phyloP scores from a whole-genome alignment of 2,329 filamentous ascomycete genomes.

The Geoglossum cookeanum region DNA sequence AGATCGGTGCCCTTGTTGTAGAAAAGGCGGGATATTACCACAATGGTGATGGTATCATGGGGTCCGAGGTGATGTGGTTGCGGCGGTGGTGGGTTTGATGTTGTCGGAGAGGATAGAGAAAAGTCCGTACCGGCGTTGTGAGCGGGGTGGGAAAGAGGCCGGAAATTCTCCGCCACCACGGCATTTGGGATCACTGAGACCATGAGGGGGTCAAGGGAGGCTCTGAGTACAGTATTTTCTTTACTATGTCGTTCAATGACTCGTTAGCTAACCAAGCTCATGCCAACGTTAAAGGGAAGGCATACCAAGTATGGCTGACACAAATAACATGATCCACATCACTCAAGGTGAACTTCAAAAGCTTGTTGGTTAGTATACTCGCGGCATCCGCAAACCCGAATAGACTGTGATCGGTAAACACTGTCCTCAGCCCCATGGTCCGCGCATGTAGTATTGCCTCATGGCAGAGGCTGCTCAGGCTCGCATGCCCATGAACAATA shows the following conservation, averaged over 20 bases:
- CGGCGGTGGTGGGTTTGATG: conserved; percentile 19
- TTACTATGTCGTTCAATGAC: conserved; percentile 39
- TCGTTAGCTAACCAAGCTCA: background rate
- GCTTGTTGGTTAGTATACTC: conserved; percentile 91
- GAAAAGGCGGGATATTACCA: conserved; percentile 91
- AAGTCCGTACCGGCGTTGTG: conserved; percentile 13
- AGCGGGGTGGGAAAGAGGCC: conserved; percentile 33
- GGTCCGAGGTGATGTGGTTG: conserved; percentile 52
- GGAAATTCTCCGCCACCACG: conserved; percentile 90
- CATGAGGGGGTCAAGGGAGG: conserved; percentile 87
- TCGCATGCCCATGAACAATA: conserved; percentile 95
- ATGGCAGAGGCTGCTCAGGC: conserved; percentile 79
- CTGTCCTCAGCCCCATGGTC: conserved; percentile 89
- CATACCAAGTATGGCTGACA: conserved; percentile 89
- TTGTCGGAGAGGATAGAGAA: conserved; percentile 18
- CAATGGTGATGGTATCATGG: conserved; percentile 79
- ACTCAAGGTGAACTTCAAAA: conserved; percentile 87
- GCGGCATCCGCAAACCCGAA: conserved; percentile 95
- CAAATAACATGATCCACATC: conserved; percentile 98
- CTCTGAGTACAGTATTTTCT: conserved; percentile 89
- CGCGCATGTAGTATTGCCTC: conserved; percentile 87
- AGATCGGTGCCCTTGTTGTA: conserved; percentile 98
- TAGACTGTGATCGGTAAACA: conserved; percentile 92
- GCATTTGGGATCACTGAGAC: conserved; percentile 97
- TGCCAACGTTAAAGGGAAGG: background rate